Conservation (phyloP, 495 filamentous ascomycete species). For the Penicillium pancosmium region DNA sequence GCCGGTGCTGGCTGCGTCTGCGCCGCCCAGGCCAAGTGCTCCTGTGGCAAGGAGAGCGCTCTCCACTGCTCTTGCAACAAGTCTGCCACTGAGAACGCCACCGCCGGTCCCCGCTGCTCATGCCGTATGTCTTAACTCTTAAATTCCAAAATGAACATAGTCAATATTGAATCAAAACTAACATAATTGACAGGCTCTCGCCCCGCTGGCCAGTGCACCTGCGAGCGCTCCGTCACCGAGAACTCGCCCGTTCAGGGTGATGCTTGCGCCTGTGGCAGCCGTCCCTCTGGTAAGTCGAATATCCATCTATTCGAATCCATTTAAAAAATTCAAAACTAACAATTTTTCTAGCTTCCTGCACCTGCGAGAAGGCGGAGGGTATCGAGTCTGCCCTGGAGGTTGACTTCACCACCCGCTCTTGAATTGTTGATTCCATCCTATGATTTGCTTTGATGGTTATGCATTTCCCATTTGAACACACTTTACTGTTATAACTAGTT, state of each 20-base stretch:
- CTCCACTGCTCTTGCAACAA: constrained; percentile 86
- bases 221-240: constrained; percentile 72
- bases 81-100: constrained; percentile 71
- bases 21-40: constrained; percentile 71
- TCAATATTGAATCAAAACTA: constrained; percentile 10
- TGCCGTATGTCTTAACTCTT: constrained; percentile 63
- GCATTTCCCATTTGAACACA: constrained; percentile 1
- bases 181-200: constrained; percentile 54
- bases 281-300: constrained; percentile 62
- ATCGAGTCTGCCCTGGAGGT: constrained; percentile 60
- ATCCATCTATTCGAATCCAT: neutral
- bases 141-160: constrained; percentile 15
- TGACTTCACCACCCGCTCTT: constrained; percentile 71
- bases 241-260: constrained; percentile 61
- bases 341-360: constrained; percentile 66
- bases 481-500: neutral
- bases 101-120: constrained; percentile 77
- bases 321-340: neutral
- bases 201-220: constrained; percentile 80
- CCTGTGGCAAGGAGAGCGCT: constrained; percentile 84
- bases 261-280: constrained; percentile 76
- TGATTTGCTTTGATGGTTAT: neutral
- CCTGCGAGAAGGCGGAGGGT: constrained; percentile 73
- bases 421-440: constrained; percentile 3
- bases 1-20: constrained; percentile 58